Evolutionary conservation across 2,329 filamentous ascomycete species (phyloP).

Genomic region (Alternaria ethzedia): DNA sequence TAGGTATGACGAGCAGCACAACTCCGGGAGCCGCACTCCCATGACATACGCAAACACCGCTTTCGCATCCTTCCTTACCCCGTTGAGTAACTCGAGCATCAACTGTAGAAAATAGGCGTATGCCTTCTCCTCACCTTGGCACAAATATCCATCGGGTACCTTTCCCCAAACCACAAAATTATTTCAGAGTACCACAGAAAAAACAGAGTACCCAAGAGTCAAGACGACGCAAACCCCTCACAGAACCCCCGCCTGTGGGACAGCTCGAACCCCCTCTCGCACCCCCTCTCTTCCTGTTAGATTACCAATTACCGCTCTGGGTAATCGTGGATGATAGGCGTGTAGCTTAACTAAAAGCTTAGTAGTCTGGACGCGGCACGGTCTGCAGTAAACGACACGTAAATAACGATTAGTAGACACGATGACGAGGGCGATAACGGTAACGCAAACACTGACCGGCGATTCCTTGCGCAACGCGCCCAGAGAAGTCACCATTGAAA

Average conservation of each 20-base stretch:
- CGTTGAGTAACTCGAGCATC: slow-evolving; percentile 4
- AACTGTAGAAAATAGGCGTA: slow-evolving; percentile 10
- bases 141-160: background rate
- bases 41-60: background rate
- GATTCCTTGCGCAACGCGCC: background rate
- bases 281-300: background rate
- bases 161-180: background rate
- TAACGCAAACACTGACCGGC: background rate
- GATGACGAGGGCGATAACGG: background rate
- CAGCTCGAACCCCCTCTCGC: background rate
- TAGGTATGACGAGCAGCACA: background rate
- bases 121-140: slow-evolving; percentile 11
- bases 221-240: background rate
- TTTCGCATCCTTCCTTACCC: slow-evolving; percentile 8
- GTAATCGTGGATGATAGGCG: slow-evolving; percentile 5
- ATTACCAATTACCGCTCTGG: background rate
- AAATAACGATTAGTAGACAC: background rate
- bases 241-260: background rate
- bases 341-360: slow-evolving; percentile 1
- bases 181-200: background rate
- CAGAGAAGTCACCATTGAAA: background rate
- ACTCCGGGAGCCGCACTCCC: background rate
- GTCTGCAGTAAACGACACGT: background rate
- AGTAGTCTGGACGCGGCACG: background rate
- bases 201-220: background rate